Conservation (phyloP, 495 filamentous ascomycete genomes). For the Sphaerosporella brunnea region DNA sequence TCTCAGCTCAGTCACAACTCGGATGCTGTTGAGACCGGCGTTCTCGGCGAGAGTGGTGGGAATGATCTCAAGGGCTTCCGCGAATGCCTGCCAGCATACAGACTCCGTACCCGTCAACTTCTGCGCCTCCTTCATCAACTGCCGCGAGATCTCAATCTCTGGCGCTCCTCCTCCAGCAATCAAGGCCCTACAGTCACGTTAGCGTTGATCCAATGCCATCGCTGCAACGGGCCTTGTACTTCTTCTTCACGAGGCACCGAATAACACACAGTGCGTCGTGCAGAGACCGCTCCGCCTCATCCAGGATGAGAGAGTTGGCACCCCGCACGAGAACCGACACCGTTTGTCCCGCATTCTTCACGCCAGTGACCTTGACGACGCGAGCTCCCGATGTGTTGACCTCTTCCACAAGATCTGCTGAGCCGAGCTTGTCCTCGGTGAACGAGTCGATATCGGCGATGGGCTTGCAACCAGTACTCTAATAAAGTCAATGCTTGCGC, state of each 20-base stretch:
- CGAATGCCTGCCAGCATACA: conserved; percentile 97
- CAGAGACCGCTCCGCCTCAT: conserved; percentile 87
- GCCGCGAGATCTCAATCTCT: conserved; percentile 81
- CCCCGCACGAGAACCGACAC: conserved; percentile 87
- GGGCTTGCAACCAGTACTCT: conserved; percentile 88
- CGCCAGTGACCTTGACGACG: conserved; percentile 86
- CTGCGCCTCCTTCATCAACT: conserved; percentile 62
- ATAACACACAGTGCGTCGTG: conserved; percentile 97
- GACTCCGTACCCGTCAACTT: conserved; percentile 74
- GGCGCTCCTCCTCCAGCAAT: conserved; percentile 93
- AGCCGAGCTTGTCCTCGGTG: conserved; percentile 94
- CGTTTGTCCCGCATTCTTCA: conserved; percentile 63
- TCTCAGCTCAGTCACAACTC: conserved; percentile 91
- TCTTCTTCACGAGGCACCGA: conserved; percentile 96
- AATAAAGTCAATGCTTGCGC: conserved; percentile 5
- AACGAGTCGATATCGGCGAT: conserved; percentile 98
- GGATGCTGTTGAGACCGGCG: conserved; percentile 90
- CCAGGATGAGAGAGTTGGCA: conserved; percentile 84
- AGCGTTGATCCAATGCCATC: not conserved
- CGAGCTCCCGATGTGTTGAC: conserved; percentile 68
- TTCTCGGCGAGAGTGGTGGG: conserved; percentile 95
- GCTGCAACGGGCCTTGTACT: conserved; percentile 30
- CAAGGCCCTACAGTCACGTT: conserved; percentile 36
- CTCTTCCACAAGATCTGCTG: conserved; percentile 90
- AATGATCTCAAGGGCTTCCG: conserved; percentile 92